phyloP scores from a whole-genome alignment of 208 protist genomes.

The Kentomonas sorsogonicus region DNA sequence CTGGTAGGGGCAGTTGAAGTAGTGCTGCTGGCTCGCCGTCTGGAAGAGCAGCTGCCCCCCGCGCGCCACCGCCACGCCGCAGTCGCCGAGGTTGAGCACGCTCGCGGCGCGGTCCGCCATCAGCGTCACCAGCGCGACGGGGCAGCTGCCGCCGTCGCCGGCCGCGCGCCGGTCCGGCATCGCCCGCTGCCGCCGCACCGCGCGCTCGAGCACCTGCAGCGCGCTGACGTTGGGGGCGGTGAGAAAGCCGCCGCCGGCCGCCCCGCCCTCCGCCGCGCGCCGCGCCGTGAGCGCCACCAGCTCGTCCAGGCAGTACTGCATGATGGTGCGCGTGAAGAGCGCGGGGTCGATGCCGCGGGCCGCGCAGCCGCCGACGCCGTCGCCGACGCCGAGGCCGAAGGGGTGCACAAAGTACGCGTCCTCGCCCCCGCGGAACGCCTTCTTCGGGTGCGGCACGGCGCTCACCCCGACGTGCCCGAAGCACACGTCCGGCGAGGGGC shows the following conservation, averaged over 20 bases:
- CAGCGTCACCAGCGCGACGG: conserved; percentile 62
- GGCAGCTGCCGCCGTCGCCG: conserved; percentile 49
- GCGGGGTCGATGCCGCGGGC: conserved; percentile 63
- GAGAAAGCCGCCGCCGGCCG: background rate
- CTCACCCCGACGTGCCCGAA: conserved; percentile 66
- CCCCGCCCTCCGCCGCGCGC: background rate
- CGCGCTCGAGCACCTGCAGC: conserved; percentile 54
- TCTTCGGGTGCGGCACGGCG: conserved; percentile 72
- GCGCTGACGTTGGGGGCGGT: conserved; percentile 22
- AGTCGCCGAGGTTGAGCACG: conserved; percentile 86
- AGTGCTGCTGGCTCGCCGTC: conserved; percentile 71
- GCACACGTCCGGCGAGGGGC: too few species aligned
- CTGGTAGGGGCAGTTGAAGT: conserved; percentile 85
- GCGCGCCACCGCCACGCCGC: conserved; percentile 63
- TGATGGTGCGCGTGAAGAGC: conserved; percentile 75
- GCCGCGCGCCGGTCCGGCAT: too few species aligned
- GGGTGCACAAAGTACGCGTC: conserved; percentile 78
- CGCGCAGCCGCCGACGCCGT: conserved; percentile 83
- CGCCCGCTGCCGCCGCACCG: conserved; percentile 29
- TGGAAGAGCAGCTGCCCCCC: conserved; percentile 55
- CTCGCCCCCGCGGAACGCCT: conserved; percentile 71
- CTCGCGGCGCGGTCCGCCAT: conserved; percentile 47
- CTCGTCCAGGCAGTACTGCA: conserved; percentile 47
- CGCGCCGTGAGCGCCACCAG: background rate
- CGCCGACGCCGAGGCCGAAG: conserved; percentile 71